Evolutionary conservation across 176 grass and related monocot species (phyloP), one percentile per base, ranked within the genome.

Genomic region (Miscanthus lutarioriparius): DNA sequence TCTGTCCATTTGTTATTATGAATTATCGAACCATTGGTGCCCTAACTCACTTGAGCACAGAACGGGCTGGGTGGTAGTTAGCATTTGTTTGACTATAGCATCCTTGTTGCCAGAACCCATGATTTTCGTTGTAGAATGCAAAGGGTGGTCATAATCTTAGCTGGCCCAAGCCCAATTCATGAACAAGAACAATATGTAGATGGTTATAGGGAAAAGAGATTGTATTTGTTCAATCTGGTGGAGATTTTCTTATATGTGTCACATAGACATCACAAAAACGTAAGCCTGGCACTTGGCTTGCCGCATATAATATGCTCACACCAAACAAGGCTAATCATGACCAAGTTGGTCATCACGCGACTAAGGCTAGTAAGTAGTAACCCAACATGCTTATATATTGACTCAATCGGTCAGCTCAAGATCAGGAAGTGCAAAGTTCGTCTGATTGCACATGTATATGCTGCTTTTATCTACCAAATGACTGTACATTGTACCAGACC

Each of bases 31-130:
- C 14, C 15, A 54, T 74, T 45, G 74, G 45, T 78, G 74, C 51
- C 13, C 67, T 74, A 83, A 74, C 25, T 86, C 75, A 67, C 58
- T 79, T 13, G 36, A 65, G 22, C 62, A 74, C 4, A 23, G 58
- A 62, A 47, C 43, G 70, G 33, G 14, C 54, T 40, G 71, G 26
- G 20, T 79, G 44, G 45, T 75, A 13, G 3, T 16, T 85, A 75
- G 69, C 33, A 28, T 82, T 77, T 82, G 67, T 82, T 77, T 82
- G 67, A 28, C 68, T 79, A 67, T 78, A 77, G 17, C 41, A 15
- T 30, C 69, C 67, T 73, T 74, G 32, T 78, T 63, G 26, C 67
- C 38, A 39, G 62, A 58, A 22, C 58, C 66, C 59, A 72, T 35
- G 13, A 37, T 53, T 79, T 59, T 59, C 22, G 0, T 59, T 59